Conservation (phyloP, 2,329 filamentous ascomycete genomes). For the Tolypocladium sp. region DNA sequence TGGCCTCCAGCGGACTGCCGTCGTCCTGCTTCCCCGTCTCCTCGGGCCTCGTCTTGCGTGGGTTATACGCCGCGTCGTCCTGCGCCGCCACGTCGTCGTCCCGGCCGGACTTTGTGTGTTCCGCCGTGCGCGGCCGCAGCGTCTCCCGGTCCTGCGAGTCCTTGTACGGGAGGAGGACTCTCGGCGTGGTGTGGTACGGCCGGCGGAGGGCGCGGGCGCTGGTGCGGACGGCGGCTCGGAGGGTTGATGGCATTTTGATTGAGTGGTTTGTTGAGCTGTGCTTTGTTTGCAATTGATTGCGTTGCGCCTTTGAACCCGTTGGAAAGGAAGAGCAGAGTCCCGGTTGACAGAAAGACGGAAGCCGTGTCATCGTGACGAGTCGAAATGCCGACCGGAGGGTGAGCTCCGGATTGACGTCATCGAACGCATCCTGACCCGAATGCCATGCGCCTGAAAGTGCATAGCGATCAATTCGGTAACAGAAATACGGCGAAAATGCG, state of each 20-base stretch:
- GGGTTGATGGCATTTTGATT: not conserved
- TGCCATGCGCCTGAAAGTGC: not conserved
- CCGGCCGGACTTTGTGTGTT: constrained; percentile 59
- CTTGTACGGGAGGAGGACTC: constrained; percentile 31
- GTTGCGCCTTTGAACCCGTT: no score
- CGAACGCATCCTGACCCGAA: not conserved
- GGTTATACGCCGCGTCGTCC: constrained; percentile 58
- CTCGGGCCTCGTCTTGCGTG: constrained; percentile 58
- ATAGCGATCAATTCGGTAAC: not conserved
- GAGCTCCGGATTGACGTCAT: not conserved
- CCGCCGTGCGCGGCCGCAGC: constrained; percentile 55
- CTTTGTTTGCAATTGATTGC: not conserved
- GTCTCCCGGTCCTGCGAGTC: constrained; percentile 48
- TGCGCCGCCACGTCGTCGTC: constrained; percentile 50
- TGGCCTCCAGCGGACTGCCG: constrained; percentile 27
- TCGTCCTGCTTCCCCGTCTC: constrained; percentile 35
- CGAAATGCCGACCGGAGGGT: not conserved
- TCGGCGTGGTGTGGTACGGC: constrained; percentile 22
- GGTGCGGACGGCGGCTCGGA: not conserved
- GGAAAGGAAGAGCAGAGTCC: not conserved
- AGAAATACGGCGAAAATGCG: no score
- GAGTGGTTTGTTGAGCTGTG: not conserved
- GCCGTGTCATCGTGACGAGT: no score
- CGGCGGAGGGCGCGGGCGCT: constrained; percentile 6
- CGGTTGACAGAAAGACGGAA: not conserved